Percentiles rank a stretch among this genome's conserved stretches.
These are phyloP conservation scores for Fusarium anthophilum DNA, from an alignment of 2,329 filamentous ascomycete genomes.

Conservation along the genomic window DNA sequence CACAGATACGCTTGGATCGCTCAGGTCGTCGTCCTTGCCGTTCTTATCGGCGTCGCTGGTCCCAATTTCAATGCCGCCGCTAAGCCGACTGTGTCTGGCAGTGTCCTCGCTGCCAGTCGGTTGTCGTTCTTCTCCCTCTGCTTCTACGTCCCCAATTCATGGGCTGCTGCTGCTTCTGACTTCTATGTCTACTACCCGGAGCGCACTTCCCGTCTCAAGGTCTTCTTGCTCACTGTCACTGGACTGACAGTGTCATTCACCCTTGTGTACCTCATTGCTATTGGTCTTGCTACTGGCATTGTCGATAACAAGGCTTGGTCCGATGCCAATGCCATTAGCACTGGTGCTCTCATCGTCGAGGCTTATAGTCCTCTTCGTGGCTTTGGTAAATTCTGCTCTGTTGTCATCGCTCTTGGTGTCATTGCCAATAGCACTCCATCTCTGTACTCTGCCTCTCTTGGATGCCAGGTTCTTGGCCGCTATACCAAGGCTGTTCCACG, in stretches of 20 bases:
- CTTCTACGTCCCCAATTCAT: slow-evolving; percentile 61
- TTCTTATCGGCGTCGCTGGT: slow-evolving; percentile 74
- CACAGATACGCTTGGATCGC: slow-evolving; percentile 60
- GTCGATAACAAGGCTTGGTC: slow-evolving; percentile 61
- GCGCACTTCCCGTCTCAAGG: slow-evolving; percentile 64
- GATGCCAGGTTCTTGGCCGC: slow-evolving; percentile 67
- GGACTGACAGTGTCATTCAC: slow-evolving; percentile 71
- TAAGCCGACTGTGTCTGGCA: slow-evolving; percentile 68
- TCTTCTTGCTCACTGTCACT: slow-evolving; percentile 75
- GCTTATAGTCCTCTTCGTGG: slow-evolving; percentile 63
- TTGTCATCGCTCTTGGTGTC: slow-evolving; percentile 63
- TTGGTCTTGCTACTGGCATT: slow-evolving; percentile 62
- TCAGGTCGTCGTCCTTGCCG: slow-evolving; percentile 77
- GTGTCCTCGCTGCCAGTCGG: slow-evolving; percentile 66
- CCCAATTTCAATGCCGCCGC: slow-evolving; percentile 69
- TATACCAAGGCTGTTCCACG: slow-evolving; percentile 62
- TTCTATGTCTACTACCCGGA: slow-evolving; percentile 83
- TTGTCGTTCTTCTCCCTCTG: slow-evolving; percentile 77
- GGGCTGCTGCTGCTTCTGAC: slow-evolving; percentile 79
- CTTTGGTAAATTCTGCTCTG: slow-evolving; percentile 66
- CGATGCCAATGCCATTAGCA: slow-evolving; percentile 60
- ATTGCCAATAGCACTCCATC: slow-evolving; percentile 66
- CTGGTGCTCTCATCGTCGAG: slow-evolving; percentile 65
- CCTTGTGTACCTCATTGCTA: slow-evolving; percentile 72
- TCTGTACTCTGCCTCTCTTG: slow-evolving; percentile 66